A percentile compares a stretch with the other conserved stretches of the same genome.
Evolutionary conservation across 495 filamentous ascomycete species (phyloP).

Genomic region (Hyaloscypha variabilis): DNA sequence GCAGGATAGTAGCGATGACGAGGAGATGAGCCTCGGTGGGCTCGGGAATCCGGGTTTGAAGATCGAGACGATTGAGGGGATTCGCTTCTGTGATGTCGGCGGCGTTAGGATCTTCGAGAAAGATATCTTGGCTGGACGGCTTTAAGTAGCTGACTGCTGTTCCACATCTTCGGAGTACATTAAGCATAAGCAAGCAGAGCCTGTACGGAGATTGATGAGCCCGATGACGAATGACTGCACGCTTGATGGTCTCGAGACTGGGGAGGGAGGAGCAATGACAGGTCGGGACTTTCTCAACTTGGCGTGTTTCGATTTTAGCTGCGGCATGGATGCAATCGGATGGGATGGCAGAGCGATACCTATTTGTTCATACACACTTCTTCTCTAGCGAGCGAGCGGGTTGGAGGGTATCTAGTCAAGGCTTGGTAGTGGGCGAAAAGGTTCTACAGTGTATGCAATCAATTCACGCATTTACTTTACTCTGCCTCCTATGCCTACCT

Average conservation of each 20-base stretch:
- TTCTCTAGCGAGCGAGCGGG: too few relatives aligned
- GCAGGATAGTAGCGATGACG: constrained; percentile 19
- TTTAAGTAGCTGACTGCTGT: neutral
- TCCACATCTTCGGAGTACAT: neutral
- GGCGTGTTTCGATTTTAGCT: neutral
- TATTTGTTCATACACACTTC: too few relatives aligned
- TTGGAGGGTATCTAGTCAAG: too few relatives aligned
- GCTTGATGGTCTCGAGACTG: neutral
- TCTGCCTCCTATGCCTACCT: too few relatives aligned
- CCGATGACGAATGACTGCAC: neutral
- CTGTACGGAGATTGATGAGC: neutral
- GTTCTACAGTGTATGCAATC: too few relatives aligned
- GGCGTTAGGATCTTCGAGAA: constrained; percentile 54
- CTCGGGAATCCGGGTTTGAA: constrained; percentile 23
- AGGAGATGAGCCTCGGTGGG: constrained; percentile 34
- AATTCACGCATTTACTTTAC: too few relatives aligned
- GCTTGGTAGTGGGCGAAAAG: too few relatives aligned
- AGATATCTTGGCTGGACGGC: constrained; percentile 43
- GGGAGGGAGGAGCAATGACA: neutral
- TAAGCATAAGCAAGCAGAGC: neutral
- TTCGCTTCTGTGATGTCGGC: constrained; percentile 48
- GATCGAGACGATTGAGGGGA: constrained; percentile 41
- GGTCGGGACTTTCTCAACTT: neutral
- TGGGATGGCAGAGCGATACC: neutral
- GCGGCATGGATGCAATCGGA: neutral